Conservation (phyloP, 306 rosid genomes). For the Corylus americana region DNA sequence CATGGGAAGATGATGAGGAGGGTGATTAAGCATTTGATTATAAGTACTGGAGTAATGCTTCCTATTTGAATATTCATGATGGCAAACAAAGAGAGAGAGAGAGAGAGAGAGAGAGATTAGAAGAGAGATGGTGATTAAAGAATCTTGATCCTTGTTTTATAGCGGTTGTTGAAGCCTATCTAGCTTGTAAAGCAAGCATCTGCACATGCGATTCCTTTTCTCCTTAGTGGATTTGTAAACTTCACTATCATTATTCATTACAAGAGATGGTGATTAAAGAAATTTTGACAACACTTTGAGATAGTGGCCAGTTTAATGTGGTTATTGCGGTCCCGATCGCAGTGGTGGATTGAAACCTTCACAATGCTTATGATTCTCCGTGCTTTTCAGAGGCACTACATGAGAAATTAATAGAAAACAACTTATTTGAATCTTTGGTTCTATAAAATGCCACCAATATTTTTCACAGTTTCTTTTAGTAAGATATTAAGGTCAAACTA, state of each 20-base stretch:
- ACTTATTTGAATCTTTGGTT: not conserved
- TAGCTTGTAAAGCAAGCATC: not conserved
- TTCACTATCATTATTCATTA: not conserved
- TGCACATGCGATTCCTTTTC: not conserved
- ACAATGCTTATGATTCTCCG: not conserved
- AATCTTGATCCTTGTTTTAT: conserved; percentile 24
- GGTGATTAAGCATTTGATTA: conserved; percentile 6
- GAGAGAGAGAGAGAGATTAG: not conserved
- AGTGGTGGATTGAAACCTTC: not conserved
- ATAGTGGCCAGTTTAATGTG: conserved; percentile 3
- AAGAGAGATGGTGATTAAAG: conserved; percentile 20
- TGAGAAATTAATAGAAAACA: not conserved
- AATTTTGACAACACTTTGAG: not conserved
- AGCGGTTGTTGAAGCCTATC: not conserved
- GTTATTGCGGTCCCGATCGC: not conserved
- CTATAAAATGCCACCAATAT: too few relatives aligned
- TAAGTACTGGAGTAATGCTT: conserved; percentile 8
- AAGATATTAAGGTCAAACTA: too few relatives aligned
- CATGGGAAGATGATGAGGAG: conserved; percentile 24
- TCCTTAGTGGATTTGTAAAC: conserved; percentile 16
- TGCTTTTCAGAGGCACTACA: not conserved
- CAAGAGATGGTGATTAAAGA: not conserved
- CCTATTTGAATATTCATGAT: conserved; percentile 4
- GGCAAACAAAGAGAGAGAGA: not conserved
- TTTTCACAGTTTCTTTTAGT: too few relatives aligned